phyloP scores from a whole-genome alignment of 345 rosid genomes.

The Lagerstroemia speciosa region DNA sequence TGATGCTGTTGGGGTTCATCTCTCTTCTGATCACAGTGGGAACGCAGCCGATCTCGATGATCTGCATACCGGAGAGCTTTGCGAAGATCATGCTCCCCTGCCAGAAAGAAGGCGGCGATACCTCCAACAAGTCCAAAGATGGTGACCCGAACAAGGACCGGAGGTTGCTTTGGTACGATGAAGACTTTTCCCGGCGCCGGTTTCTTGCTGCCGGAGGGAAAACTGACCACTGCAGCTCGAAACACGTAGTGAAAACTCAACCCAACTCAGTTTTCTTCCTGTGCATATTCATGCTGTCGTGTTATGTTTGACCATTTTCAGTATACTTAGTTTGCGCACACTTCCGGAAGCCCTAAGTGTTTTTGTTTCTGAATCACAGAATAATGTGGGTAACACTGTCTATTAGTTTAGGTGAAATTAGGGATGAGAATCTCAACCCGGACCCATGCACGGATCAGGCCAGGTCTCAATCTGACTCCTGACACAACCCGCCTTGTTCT shows the following conservation, averaged over 20 bases:
- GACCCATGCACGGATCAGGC: too few species aligned
- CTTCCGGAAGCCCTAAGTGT: too few species aligned
- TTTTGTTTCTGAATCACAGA: too few species aligned
- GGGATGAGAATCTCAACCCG: too few species aligned
- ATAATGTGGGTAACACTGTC: too few species aligned
- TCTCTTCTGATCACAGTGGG: slow-evolving; percentile 35
- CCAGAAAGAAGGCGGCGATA: not conserved
- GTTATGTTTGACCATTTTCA: too few species aligned
- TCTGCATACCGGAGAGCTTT: slow-evolving; percentile 22
- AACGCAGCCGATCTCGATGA: slow-evolving; percentile 17
- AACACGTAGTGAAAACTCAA: slow-evolving; percentile 10
- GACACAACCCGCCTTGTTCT: too few species aligned
- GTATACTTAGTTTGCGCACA: too few species aligned
- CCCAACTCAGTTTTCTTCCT: too few species aligned
- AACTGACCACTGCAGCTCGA: slow-evolving; percentile 20
- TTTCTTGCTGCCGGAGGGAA: slow-evolving; percentile 15
- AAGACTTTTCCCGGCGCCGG: slow-evolving; percentile 15
- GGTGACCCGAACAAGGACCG: slow-evolving; percentile 5
- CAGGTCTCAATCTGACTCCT: too few species aligned
- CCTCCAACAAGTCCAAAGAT: not conserved
- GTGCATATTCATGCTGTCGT: too few species aligned
- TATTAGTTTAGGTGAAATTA: too few species aligned
- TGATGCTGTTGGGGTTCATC: slow-evolving; percentile 39
- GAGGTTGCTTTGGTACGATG: slow-evolving; percentile 17
- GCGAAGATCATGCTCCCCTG: slow-evolving; percentile 33